Evolutionary conservation across 352 stramenopile genomes (phyloP).

Genomic region (Pythium aphanidermatum): DNA sequence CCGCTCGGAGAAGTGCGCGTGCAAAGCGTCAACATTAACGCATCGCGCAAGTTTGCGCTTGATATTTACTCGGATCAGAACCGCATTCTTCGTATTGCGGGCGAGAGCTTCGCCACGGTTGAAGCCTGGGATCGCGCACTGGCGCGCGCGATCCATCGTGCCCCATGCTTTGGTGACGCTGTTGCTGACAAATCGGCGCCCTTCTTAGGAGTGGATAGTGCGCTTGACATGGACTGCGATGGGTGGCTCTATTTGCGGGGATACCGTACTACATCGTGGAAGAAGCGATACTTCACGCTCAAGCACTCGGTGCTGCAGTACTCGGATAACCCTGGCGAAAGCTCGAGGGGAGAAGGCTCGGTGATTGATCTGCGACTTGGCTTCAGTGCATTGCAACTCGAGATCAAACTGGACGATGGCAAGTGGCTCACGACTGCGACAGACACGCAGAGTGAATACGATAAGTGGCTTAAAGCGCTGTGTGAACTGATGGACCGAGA

Average conservation of each 20-base stretch:
- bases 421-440: constrained; percentile 60
- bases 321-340: constrained; percentile 51
- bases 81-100: constrained; percentile 65
- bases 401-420: constrained; percentile 57
- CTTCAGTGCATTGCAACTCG: constrained; percentile 36
- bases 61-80: constrained; percentile 82
- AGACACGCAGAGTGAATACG: constrained; percentile 42
- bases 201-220: constrained; percentile 53
- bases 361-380: constrained; percentile 58
- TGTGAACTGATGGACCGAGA: constrained; percentile 50
- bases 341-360: constrained; percentile 47
- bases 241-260: constrained; percentile 72
- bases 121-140: constrained; percentile 68
- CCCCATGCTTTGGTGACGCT: constrained; percentile 58
- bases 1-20: constrained; percentile 59
- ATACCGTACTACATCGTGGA: constrained; percentile 50
- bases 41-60: constrained; percentile 52
- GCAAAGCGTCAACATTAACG: constrained; percentile 69
- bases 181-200: constrained; percentile 49
- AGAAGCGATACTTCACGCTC: constrained; percentile 75
- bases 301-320: constrained; percentile 55
- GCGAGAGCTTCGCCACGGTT: constrained; percentile 62
- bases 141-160: constrained; percentile 35
- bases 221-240: constrained; percentile 49
- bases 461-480: constrained; percentile 59